Base-by-base conservation (phyloP, 768 basidiomycete species). In the Lactarius hengduanensis region DNA sequence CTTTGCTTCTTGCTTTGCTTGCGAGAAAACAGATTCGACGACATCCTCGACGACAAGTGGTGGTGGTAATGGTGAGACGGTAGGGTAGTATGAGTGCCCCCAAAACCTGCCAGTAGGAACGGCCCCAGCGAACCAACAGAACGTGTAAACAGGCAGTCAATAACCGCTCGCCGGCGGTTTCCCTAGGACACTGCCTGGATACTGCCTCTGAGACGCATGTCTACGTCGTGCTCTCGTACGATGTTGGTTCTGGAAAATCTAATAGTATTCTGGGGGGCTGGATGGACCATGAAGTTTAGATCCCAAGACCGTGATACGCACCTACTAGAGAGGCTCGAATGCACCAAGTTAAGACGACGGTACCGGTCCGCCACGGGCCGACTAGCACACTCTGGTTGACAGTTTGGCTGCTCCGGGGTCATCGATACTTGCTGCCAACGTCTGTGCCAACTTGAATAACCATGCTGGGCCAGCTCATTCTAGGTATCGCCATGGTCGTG, bases 391-490 rank as follows among this genome's bases (percentile, higher is more conserved):
- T n/a, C n/a, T n/a, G n/a, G n/a, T n/a, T n/a, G n/a, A n/a, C n/a
- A n/a, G n/a, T n/a, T n/a, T n/a, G n/a, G n/a, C n/a, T n/a, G 36
- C 36, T 9, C 36, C 36, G n/a, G n/a, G 9, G 30, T 38, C 11
- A 11, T 47, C 45, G 45, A 11, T 9, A n/a, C 3, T n/a, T n/a
- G n/a, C n/a, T 40, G 36, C 36, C 36, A 38, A 15, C 36, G 36
- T 38, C 15, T 1, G 20, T 56, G 40, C 36, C 15, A 40, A n/a
- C 15, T 38, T 38, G 11, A 54, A 54, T 15, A 32, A 9, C 18
- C 32, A 70, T 70, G 69, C 28, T 62, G 3, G 67, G 67, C 11
- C 67, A 50, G 16, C 3, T 59, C 15, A n/a, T 68, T 13, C 62
- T 70, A 30, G 43, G 62, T 28, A 8, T 70, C 26, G 67, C 67